These are phyloP conservation scores for Phaeosphaeria sp. DNA, from an alignment of 2,329 filamentous ascomycete genomes.

Conservation along the genomic window DNA sequence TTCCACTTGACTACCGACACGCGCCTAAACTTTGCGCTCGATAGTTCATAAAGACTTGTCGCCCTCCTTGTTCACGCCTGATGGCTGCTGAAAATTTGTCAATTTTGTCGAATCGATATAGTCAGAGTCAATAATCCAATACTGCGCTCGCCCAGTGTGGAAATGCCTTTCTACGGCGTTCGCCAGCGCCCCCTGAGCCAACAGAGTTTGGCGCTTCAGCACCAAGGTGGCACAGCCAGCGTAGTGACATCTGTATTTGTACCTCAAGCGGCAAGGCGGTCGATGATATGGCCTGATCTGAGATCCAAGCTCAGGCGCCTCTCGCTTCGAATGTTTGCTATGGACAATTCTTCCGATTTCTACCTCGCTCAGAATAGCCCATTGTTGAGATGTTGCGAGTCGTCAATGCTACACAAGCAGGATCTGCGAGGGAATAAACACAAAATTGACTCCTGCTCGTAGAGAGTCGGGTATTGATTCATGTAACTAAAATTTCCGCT, in stretches of 20 bases:
- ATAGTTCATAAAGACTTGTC: slow-evolving; percentile 16
- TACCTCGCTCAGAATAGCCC: background rate
- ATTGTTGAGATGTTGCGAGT: background rate
- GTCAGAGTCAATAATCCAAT: background rate
- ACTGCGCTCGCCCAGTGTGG: background rate
- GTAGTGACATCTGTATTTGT: slow-evolving; percentile 13
- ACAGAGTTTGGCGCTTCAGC: slow-evolving; percentile 21
- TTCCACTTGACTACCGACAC: slow-evolving; percentile 13
- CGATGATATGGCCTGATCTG: slow-evolving; percentile 13
- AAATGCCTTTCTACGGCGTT: slow-evolving; percentile 7
- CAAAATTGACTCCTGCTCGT: slow-evolving; percentile 10
- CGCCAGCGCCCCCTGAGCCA: slow-evolving; percentile 3
- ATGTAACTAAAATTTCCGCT: slow-evolving; percentile 51
- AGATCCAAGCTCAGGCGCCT: background rate
- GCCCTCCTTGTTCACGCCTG: background rate
- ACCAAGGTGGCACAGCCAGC: slow-evolving; percentile 29
- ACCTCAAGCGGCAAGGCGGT: slow-evolving; percentile 11
- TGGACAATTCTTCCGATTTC: background rate
- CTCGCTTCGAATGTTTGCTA: background rate
- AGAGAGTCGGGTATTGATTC: slow-evolving; percentile 14
- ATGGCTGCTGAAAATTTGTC: background rate
- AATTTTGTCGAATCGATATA: slow-evolving; percentile 1
- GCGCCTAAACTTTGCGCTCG: slow-evolving; percentile 8
- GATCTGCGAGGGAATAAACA: slow-evolving; percentile 1
- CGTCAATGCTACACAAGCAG: background rate